Percentiles rank a stretch among this genome's conserved stretches.
Conservation (phyloP, 345 rosid genomes). For the Eucalyptus pauciflora region DNA sequence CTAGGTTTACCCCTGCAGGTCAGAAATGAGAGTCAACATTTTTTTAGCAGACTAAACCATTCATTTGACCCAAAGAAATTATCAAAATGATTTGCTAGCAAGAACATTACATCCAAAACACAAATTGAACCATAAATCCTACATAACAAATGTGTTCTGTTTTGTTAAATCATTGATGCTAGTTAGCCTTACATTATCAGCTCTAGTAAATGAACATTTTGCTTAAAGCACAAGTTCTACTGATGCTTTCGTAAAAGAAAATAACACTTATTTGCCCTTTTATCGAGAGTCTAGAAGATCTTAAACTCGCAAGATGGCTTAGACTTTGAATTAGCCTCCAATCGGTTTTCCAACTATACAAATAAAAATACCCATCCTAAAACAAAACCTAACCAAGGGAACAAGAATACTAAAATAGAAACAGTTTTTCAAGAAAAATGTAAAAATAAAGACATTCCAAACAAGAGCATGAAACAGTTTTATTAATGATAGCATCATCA, state of each 20-base stretch:
- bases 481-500: neutral
- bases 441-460: neutral
- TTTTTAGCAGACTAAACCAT: neutral
- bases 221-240: neutral
- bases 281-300: neutral
- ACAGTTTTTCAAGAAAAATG: neutral
- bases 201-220: neutral
- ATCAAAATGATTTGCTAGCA: neutral
- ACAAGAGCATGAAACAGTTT: neutral
- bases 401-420: neutral
- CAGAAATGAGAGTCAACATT: neutral
- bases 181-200: neutral
- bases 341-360: neutral
- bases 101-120: neutral
- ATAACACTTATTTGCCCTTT: neutral
- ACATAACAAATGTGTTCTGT: neutral
- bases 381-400: neutral
- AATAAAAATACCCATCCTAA: neutral
- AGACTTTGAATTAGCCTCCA: neutral
- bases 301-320: neutral
- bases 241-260: neutral
- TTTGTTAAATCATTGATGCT: neutral
- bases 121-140: neutral
- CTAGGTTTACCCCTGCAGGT: conserved; percentile 36
- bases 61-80: neutral